Evolutionary conservation across 257 asterid genomes (phyloP).

Genomic region (Gentiana dahurica): DNA sequence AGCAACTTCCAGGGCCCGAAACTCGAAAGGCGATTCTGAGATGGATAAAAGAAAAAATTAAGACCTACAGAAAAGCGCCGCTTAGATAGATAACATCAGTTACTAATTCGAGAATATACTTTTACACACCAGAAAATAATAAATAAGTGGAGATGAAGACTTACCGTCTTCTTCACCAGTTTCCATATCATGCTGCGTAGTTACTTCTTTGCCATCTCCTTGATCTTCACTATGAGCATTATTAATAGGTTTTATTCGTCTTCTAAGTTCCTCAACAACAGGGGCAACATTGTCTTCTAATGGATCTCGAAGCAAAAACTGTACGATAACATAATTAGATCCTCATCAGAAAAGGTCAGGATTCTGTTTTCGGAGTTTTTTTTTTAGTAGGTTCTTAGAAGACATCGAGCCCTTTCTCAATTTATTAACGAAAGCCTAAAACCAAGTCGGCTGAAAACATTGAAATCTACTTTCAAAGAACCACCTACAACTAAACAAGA

Average conservation of each 20-base stretch:
- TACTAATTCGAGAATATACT: background rate
- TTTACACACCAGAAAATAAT: background rate
- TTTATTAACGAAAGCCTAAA: too few species aligned
- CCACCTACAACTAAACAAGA: too few species aligned
- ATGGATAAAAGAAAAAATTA: background rate
- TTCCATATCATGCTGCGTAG: conserved; percentile 52
- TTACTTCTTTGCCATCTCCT: conserved; percentile 40
- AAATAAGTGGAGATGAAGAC: background rate
- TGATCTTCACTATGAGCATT: conserved; percentile 39
- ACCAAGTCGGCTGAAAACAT: too few species aligned
- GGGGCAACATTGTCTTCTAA: conserved; percentile 66
- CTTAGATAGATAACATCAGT: conserved; percentile 2
- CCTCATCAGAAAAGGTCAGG: background rate
- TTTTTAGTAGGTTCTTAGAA: background rate
- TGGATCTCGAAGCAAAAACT: conserved; percentile 88
- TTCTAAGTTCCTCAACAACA: conserved; percentile 70
- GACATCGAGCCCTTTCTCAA: too few species aligned
- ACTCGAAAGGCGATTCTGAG: conserved; percentile 90
- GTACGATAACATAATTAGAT: conserved; percentile 5
- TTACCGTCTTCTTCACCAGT: conserved; percentile 80
- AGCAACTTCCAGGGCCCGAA: conserved; percentile 82
- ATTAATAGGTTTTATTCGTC: conserved; percentile 45
- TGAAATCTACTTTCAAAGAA: too few species aligned
- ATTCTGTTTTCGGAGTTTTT: background rate
- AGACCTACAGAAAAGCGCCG: too few species aligned